phyloP scores from a whole-genome alignment of 2,329 filamentous ascomycete genomes.

The Clonostachys byssicola region DNA sequence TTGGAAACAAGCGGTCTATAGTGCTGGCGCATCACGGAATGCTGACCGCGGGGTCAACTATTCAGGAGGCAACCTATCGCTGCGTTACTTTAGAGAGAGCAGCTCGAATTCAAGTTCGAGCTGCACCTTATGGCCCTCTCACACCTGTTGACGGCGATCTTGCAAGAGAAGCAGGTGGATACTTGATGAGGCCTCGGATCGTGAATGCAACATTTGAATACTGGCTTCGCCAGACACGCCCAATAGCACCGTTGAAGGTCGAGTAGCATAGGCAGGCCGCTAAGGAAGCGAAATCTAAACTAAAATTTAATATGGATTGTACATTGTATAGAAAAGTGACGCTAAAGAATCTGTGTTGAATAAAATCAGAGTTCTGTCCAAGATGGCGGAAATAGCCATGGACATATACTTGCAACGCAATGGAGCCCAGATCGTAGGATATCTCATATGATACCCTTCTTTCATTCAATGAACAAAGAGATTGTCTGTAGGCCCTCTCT shows the following conservation, averaged over 20 bases:
- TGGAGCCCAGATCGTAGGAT: too few relatives aligned
- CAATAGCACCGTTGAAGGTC: background rate
- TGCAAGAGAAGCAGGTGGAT: slow-evolving; percentile 1
- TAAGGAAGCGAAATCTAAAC: too few relatives aligned
- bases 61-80: slow-evolving; percentile 3
- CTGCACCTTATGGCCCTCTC: background rate
- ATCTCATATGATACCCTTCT: too few relatives aligned
- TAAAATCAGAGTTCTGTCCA: too few relatives aligned
- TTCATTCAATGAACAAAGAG: too few relatives aligned
- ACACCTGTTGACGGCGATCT: slow-evolving; percentile 1
- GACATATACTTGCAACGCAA: too few relatives aligned
- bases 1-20: slow-evolving; percentile 1
- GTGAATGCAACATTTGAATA: slow-evolving; percentile 2
- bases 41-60: slow-evolving; percentile 1
- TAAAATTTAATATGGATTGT: too few relatives aligned
- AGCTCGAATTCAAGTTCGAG: slow-evolving; percentile 1
- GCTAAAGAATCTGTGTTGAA: too few relatives aligned
- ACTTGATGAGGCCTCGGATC: background rate
- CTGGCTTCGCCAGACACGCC: slow-evolving; percentile 2
- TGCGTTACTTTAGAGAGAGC: slow-evolving; percentile 1
- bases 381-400: too few relatives aligned
- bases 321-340: too few relatives aligned
- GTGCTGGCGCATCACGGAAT: slow-evolving; percentile 3
- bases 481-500: too few relatives aligned
- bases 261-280: too few relatives aligned